Evolutionary conservation across 129 eudicot species (phyloP).

Genomic region (Artemisia tridentata): DNA sequence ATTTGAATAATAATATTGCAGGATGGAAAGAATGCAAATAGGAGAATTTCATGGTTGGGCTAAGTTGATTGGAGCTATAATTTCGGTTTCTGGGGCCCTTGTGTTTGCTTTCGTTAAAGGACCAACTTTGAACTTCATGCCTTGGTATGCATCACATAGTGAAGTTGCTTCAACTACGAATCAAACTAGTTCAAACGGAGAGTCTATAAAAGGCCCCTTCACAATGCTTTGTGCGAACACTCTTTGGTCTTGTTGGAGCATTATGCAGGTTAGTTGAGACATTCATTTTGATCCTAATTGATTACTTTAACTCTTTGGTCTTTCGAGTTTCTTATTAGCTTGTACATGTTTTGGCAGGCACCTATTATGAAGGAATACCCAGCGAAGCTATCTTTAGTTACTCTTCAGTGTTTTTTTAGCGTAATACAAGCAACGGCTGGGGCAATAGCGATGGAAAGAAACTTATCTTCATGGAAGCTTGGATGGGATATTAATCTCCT

Average conservation of each 20-base stretch:
- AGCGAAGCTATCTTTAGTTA: slow-evolving; percentile 46
- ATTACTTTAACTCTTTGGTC: background rate
- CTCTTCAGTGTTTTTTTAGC: slow-evolving; percentile 64
- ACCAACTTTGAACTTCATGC: slow-evolving; percentile 45
- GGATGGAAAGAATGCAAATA: slow-evolving; percentile 53
- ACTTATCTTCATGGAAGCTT: slow-evolving; percentile 56
- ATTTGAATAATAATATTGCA: slow-evolving; percentile 26
- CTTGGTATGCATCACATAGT: slow-evolving; percentile 21
- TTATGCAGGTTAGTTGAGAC: slow-evolving; percentile 50
- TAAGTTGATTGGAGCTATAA: slow-evolving; percentile 40
- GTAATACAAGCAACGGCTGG: slow-evolving; percentile 44
- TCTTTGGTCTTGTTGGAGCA: slow-evolving; percentile 62
- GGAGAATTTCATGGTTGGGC: slow-evolving; percentile 40
- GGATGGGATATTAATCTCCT: slow-evolving; percentile 66
- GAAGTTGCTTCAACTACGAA: slow-evolving; percentile 8
- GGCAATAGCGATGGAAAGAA: slow-evolving; percentile 52
- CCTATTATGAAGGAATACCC: slow-evolving; percentile 59
- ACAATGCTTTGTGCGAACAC: slow-evolving; percentile 51
- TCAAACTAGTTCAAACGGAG: slow-evolving; percentile 24
- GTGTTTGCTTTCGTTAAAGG: slow-evolving; percentile 52
- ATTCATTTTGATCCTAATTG: background rate
- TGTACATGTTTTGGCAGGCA: slow-evolving; percentile 31
- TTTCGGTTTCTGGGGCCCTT: slow-evolving; percentile 47
- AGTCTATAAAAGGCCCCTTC: slow-evolving; percentile 50
- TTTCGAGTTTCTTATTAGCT: background rate